phyloP scores from a whole-genome alignment of 768 basidiomycete species.

The Candolleomyces aberdarensis region DNA sequence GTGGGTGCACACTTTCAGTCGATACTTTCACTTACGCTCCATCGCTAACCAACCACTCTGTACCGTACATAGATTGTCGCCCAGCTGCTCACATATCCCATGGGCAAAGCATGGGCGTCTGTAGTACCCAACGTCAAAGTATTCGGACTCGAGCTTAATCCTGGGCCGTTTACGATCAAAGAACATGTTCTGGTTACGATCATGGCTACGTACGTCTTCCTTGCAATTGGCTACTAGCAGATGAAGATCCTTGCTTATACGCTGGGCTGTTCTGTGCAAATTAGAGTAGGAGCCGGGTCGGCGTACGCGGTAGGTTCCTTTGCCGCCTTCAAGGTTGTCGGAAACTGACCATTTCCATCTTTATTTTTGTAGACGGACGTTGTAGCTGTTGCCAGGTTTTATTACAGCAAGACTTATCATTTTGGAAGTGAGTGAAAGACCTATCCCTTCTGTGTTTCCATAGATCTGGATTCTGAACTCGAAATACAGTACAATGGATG shows the following conservation, averaged over 20 bases:
- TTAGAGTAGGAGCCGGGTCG: no score
- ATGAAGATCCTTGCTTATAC: no score
- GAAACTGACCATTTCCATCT: no score
- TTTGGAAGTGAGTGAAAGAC: conserved; percentile 44
- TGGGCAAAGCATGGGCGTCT: conserved; percentile 59
- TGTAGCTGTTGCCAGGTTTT: conserved; percentile 74
- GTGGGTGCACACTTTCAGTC: conserved; percentile 21
- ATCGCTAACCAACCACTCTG: background rate
- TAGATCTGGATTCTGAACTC: background rate
- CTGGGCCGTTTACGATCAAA: conserved; percentile 73
- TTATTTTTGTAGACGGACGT: conserved; percentile 46
- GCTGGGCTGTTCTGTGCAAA: no score
- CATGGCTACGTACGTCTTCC: conserved; percentile 49
- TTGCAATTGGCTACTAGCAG: no score
- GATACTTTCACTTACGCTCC: conserved; percentile 20
- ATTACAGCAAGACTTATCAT: conserved; percentile 61
- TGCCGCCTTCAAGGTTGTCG: no score
- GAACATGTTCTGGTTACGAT: conserved; percentile 68
- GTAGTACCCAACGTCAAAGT: conserved; percentile 50
- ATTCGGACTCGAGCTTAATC: conserved; percentile 53
- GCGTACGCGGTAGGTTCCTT: no score
- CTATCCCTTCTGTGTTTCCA: background rate
- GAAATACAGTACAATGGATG: conserved; percentile 65
- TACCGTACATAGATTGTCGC: conserved; percentile 52
- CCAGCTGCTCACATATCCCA: conserved; percentile 65